Conservation (phyloP, 257 asterid species). For the Avicennia marina region DNA sequence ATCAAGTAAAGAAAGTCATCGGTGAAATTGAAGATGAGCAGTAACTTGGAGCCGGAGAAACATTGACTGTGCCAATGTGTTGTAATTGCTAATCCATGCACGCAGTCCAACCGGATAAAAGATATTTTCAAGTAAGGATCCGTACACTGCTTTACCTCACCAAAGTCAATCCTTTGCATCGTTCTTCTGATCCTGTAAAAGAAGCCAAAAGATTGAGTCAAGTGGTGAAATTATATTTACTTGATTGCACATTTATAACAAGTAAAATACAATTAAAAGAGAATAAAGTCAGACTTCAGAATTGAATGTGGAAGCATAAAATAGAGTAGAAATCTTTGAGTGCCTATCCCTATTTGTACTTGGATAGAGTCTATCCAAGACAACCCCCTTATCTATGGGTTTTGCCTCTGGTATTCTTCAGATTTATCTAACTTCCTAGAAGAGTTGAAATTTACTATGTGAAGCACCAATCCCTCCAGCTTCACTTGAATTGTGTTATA, state of each 20-base stretch:
- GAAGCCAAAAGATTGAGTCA: neutral
- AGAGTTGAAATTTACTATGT: neutral
- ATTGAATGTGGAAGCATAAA: no score
- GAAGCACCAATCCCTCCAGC: neutral
- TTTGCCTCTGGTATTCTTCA: neutral
- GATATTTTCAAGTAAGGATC: neutral
- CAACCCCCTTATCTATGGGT: neutral
- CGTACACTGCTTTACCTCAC: neutral
- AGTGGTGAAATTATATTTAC: neutral
- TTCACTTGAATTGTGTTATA: no score
- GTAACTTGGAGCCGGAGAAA: neutral
- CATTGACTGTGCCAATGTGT: neutral
- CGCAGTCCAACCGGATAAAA: neutral
- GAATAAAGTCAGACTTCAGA: no score
- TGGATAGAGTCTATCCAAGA: neutral
- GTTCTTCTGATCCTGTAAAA: neutral
- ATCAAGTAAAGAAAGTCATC: neutral
- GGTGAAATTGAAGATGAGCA: no score
- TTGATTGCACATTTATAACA: neutral
- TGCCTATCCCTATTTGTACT: no score
- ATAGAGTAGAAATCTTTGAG: no score
- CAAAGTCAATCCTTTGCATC: neutral
- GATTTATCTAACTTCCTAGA: neutral
- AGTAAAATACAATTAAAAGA: no score
- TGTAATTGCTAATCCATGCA: neutral